Conservation (phyloP, 371 early-diverging fungal genomes). For the Blakeslea trispora region DNA sequence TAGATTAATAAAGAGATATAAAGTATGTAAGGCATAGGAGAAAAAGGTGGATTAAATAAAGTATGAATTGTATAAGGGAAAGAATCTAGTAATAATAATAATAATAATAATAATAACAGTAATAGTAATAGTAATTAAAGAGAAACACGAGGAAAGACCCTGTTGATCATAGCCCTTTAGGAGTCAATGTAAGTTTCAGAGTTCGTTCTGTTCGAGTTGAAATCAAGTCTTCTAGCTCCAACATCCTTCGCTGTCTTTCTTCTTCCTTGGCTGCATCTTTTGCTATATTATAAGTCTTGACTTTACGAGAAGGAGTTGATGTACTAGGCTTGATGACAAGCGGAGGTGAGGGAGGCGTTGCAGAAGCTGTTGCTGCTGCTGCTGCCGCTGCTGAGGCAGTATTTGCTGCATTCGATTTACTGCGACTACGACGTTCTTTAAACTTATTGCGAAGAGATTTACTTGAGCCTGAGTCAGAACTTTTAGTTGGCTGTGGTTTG, state of each 20-base stretch:
- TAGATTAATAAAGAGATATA: not conserved
- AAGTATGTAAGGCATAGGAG: no score
- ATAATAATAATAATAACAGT: slow-evolving; percentile 5
- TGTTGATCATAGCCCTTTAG: slow-evolving; percentile 27
- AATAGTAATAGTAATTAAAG: slow-evolving; percentile 1
- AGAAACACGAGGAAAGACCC: not conserved
- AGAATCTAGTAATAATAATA: not conserved
- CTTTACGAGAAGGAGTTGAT: slow-evolving; percentile 33
- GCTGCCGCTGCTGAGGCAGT: slow-evolving; percentile 6
- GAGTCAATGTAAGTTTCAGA: slow-evolving; percentile 46
- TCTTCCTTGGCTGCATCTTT: slow-evolving; percentile 17
- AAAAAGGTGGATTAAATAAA: not conserved
- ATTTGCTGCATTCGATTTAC: slow-evolving; percentile 10
- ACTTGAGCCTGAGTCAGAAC: not conserved
- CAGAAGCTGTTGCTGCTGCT: slow-evolving; percentile 13
- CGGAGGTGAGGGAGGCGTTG: not conserved
- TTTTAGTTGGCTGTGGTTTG: slow-evolving; percentile 1
- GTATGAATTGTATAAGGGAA: not conserved
- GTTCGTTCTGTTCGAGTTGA: slow-evolving; percentile 48
- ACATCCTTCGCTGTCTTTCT: slow-evolving; percentile 36
- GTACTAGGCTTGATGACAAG: slow-evolving; percentile 17
- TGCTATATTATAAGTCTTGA: slow-evolving; percentile 38
- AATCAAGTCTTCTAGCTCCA: slow-evolving; percentile 48
- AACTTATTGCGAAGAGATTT: slow-evolving; percentile 10
- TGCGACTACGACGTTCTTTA: slow-evolving; percentile 20